Evolutionary conservation across 805 yeast species (phyloP).

Genomic region (Kuraishia hungarica): DNA sequence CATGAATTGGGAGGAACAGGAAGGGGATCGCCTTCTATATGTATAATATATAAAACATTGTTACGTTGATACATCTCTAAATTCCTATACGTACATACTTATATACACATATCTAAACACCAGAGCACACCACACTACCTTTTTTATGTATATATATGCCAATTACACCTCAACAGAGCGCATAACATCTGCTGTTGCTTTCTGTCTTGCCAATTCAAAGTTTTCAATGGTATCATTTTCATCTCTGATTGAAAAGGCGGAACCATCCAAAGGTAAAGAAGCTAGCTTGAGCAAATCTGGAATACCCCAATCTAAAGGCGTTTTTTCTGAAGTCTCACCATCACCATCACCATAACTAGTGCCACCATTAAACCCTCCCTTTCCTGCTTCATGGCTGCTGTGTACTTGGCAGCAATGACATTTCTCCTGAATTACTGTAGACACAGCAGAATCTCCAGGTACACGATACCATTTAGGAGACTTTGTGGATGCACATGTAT

Average conservation of each 20-base stretch:
- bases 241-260: conserved; percentile 12
- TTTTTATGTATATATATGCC: too few relatives aligned
- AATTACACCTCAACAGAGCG: too few relatives aligned
- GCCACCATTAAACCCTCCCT: too few relatives aligned
- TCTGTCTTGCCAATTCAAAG: neutral
- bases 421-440: neutral
- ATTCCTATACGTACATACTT: too few relatives aligned
- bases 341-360: conserved; percentile 4
- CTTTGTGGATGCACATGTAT: neutral
- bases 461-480: neutral
- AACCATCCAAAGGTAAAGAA: conserved; percentile 9
- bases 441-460: neutral
- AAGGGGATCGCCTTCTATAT: too few relatives aligned
- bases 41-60: too few relatives aligned
- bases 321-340: too few relatives aligned
- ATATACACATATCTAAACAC: too few relatives aligned
- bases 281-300: conserved; percentile 13
- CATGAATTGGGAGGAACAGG: too few relatives aligned
- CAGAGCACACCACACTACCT: too few relatives aligned
- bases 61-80: too few relatives aligned
- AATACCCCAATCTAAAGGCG: conserved; percentile 9
- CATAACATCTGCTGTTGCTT: neutral
- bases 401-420: neutral
- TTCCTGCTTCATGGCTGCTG: too few relatives aligned
- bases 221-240: conserved; percentile 5